Percentiles rank a stretch among this genome's conserved stretches.
These are phyloP conservation scores for Alternaria alternata DNA, from an alignment of 2,329 filamentous ascomycete genomes.

Conservation along the genomic window DNA sequence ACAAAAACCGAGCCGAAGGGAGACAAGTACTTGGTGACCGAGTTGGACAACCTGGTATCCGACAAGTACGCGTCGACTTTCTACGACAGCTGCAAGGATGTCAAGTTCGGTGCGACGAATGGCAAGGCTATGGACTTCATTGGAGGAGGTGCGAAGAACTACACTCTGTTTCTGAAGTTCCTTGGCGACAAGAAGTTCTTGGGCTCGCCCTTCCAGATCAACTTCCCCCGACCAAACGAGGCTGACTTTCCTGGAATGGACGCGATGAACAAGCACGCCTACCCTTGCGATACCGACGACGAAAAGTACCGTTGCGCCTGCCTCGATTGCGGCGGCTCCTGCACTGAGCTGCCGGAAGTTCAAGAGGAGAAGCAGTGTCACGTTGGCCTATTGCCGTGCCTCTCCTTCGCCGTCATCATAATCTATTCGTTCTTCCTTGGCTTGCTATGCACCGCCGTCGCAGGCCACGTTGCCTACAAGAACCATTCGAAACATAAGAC, in stretches of 20 bases:
- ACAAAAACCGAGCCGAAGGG: conserved; percentile 73
- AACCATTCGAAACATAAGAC: conserved; percentile 77
- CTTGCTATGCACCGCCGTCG: conserved; percentile 69
- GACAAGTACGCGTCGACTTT: conserved; percentile 85
- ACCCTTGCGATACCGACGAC: conserved; percentile 90
- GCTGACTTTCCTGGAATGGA: conserved; percentile 74
- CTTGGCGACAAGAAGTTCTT: conserved; percentile 89
- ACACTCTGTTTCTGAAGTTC: conserved; percentile 86
- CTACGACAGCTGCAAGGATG: conserved; percentile 97
- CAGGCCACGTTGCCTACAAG: conserved; percentile 78
- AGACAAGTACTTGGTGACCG: conserved; percentile 75
- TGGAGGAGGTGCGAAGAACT: conserved; percentile 92
- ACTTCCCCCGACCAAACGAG: conserved; percentile 73
- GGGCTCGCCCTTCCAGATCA: conserved; percentile 97
- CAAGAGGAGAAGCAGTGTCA: conserved; percentile 74
- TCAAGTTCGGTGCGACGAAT: conserved; percentile 96
- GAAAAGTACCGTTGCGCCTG: conserved; percentile 89
- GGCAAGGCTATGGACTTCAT: conserved; percentile 95
- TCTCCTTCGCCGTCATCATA: conserved; percentile 91
- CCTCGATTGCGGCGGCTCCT: conserved; percentile 88
- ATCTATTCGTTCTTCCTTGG: conserved; percentile 80
- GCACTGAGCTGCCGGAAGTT: conserved; percentile 82
- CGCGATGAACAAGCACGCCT: conserved; percentile 74
- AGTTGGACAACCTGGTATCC: conserved; percentile 89
- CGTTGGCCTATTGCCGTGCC: conserved; percentile 87